These are phyloP conservation scores for Phialemoniopsis sp. DNA, from an alignment of 2,329 filamentous ascomycete genomes.

Conservation along the genomic window DNA sequence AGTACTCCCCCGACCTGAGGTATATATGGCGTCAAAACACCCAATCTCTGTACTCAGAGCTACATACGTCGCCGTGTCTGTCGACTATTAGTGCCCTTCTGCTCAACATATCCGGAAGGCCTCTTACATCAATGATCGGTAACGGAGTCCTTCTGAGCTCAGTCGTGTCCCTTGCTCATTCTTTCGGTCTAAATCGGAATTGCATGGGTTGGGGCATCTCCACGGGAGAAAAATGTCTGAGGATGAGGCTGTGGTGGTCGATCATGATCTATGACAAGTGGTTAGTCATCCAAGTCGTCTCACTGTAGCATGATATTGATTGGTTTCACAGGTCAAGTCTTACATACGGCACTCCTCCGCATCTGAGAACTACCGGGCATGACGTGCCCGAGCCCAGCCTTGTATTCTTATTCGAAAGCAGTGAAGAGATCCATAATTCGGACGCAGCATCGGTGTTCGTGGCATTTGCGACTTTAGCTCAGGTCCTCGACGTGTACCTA, in stretches of 20 bases:
- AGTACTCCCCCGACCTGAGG: constrained; percentile 50
- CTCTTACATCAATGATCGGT: constrained; percentile 54
- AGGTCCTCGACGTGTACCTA: constrained; percentile 27
- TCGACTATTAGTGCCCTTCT: constrained; percentile 53
- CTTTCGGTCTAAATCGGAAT: constrained; percentile 47
- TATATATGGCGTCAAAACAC: constrained; percentile 60
- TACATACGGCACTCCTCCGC: constrained; percentile 46
- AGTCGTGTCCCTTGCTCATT: constrained; percentile 46
- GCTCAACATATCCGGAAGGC: constrained; percentile 54
- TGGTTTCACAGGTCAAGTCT: constrained; percentile 37
- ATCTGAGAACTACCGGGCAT: constrained; percentile 36
- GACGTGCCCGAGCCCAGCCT: constrained; percentile 39
- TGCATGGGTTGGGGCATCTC: constrained; percentile 47
- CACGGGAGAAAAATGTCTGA: constrained; percentile 39
- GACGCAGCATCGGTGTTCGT: constrained; percentile 34
- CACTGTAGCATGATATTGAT: background rate
- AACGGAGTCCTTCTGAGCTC: constrained; percentile 46
- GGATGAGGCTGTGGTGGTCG: constrained; percentile 53
- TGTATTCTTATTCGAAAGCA: constrained; percentile 22
- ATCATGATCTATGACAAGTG: constrained; percentile 51
- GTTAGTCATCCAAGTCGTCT: constrained; percentile 22
- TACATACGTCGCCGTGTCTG: constrained; percentile 52
- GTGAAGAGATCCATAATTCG: constrained; percentile 7
- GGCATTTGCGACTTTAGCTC: constrained; percentile 36
- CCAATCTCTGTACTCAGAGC: constrained; percentile 54